Evolutionary conservation across 352 stramenopile genomes (phyloP), one percentile per base, ranked within the genome.

Genomic region (Phytophthora rubi): DNA sequence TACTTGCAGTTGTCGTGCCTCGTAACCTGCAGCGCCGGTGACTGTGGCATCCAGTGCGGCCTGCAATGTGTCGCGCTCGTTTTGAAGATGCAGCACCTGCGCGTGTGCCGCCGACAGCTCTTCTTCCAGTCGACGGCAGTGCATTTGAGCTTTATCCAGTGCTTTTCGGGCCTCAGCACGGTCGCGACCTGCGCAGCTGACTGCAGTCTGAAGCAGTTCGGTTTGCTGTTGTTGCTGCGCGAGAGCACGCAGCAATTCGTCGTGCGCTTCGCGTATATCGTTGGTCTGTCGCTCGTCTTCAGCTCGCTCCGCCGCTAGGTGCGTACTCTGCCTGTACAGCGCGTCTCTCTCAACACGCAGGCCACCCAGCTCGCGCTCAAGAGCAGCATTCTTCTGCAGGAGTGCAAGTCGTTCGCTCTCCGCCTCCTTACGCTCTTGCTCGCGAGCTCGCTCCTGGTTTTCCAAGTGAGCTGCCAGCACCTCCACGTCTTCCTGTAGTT

Each of bases 401-500:
- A 76, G 49, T 30, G 26, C 57, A 28, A 69, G 54, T 9, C 39
- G 55, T n/a, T 76, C 28, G 9, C 58, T 62, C 33, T 86, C 58
- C 4, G 56, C 68, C 26, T 75, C 30, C 23, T 61, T 73, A 9
- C 68, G 74, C 39, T 86, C 76, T 35, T 54, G 58, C 45, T 80
- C 35, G 16, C 70, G 57, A 30, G 58, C 55, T 49, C 57, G 62
- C 21, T 75, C 75, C 37, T 88, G 80, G 18, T 70, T 65, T 49
- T 92, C 79, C 49, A 89, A 59, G 37, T 92, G 84, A 6, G 74
- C 69, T 12, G 75, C 84, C 9, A 92, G 70, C 28, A 90, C 77
- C 39, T 87, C 75, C 1, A 92, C 53, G 59, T 92, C 82, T 49
- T 82, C 72, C 62, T 83, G 75, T 2, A 92, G 77, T 64, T 90